These are phyloP conservation scores for Coemansia sp. DNA, from an alignment of 192 early-diverging fungal species.

Conservation along the genomic window DNA sequence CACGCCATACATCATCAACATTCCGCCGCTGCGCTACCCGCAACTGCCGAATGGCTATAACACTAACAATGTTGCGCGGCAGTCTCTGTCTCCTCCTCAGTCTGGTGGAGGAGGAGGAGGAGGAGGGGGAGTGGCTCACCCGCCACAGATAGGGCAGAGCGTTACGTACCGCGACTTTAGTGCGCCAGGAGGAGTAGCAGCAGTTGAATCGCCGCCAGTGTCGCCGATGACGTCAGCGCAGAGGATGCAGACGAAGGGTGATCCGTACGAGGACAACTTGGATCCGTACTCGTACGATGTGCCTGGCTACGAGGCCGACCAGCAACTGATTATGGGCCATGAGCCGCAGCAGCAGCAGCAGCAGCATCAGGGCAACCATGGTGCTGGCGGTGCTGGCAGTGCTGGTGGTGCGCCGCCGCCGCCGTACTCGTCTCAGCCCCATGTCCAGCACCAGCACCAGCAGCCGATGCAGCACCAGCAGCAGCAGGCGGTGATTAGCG, in stretches of 20 bases:
- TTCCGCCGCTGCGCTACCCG: slow-evolving; percentile 48
- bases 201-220: background rate
- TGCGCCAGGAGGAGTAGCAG: background rate
- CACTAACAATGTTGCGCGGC: background rate
- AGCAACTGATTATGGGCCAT: background rate
- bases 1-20: slow-evolving; percentile 45
- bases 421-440: slow-evolving; percentile 32
- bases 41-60: slow-evolving; percentile 12
- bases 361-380: background rate
- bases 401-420: slow-evolving; percentile 17
- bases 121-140: no score
- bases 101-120: no score
- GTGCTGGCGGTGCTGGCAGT: background rate
- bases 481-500: no score
- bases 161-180: slow-evolving; percentile 37
- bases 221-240: background rate
- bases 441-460: background rate
- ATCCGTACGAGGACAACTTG: slow-evolving; percentile 6
- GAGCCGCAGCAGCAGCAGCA: background rate
- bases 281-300: slow-evolving; percentile 45
- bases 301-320: slow-evolving; percentile 24
- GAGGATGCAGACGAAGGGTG: background rate
- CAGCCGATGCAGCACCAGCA: no score
- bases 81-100: background rate
- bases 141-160: slow-evolving; percentile 18